Conservation (phyloP, 164 flowering plant genomes). For the Aristolochia fimbriata region DNA sequence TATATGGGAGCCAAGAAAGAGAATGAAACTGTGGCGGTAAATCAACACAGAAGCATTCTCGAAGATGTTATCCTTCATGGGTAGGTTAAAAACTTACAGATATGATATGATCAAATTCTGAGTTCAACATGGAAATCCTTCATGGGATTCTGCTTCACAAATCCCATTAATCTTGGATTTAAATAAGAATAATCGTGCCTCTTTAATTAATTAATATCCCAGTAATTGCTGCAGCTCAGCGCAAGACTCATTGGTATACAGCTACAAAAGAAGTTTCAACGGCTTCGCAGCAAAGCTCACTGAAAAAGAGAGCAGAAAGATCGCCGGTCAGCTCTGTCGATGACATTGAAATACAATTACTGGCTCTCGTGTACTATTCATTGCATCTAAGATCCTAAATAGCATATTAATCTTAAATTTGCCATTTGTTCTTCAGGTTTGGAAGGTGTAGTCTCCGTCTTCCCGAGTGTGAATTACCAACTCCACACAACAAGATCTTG, state of each 20-base stretch:
- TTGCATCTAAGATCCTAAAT: too few species aligned
- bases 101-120: background rate
- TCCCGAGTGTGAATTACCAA: constrained; percentile 17
- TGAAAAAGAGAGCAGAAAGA: constrained; percentile 14
- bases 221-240: constrained; percentile 5
- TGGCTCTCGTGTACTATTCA: background rate
- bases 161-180: background rate
- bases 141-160: background rate
- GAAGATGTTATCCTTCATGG: constrained; percentile 10
- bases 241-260: constrained; percentile 18
- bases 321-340: background rate
- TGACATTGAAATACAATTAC: background rate
- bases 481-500: constrained; percentile 54
- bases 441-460: constrained; percentile 43
- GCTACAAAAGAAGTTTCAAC: constrained; percentile 46
- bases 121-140: background rate
- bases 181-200: background rate
- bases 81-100: background rate
- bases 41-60: constrained; percentile 18
- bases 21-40: constrained; percentile 7
- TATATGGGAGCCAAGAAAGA: constrained; percentile 26
- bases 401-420: background rate
- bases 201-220: background rate
- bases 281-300: constrained; percentile 40
- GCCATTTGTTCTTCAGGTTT: constrained; percentile 13